A percentile compares a stretch with the other conserved stretches of the same genome.
Conservation (phyloP, 2,329 filamentous ascomycete species). For the Kalaharituber pfeilii region DNA sequence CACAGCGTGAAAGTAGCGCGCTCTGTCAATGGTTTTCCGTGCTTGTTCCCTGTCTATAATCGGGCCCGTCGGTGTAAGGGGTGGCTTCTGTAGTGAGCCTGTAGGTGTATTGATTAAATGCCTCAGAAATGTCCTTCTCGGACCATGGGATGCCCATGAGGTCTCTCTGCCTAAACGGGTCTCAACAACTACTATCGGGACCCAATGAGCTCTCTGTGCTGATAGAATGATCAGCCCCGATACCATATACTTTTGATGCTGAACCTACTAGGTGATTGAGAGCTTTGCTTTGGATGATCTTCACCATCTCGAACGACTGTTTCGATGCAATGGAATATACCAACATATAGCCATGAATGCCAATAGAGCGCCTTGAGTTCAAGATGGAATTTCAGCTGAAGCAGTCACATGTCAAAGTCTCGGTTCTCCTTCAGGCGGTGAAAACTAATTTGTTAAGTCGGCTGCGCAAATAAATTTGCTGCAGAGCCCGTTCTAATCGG, state of each 20-base stretch:
- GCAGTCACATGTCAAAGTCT: slow-evolving; percentile 6
- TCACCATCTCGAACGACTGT: slow-evolving; percentile 93
- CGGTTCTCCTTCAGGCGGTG: slow-evolving; percentile 13
- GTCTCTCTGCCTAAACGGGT: too few species aligned
- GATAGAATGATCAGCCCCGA: neutral
- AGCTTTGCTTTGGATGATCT: slow-evolving; percentile 92
- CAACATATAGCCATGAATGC: slow-evolving; percentile 96
- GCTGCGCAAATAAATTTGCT: slow-evolving; percentile 15
- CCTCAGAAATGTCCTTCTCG: too few species aligned
- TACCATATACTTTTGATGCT: slow-evolving; percentile 1
- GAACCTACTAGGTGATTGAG: slow-evolving; percentile 70
- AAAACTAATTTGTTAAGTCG: slow-evolving; percentile 13
- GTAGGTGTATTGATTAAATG: too few species aligned
- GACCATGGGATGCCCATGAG: too few species aligned
- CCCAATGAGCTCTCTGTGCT: slow-evolving; percentile 65
- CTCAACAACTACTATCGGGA: slow-evolving; percentile 84
- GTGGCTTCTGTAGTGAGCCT: too few species aligned
- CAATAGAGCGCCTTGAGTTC: slow-evolving; percentile 97
- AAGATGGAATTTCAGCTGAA: slow-evolving; percentile 53
- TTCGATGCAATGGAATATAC: slow-evolving; percentile 93
- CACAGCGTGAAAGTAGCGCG: too few species aligned
- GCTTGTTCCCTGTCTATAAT: too few species aligned
- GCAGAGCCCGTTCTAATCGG: neutral
- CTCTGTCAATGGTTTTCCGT: too few species aligned
- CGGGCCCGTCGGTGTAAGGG: too few species aligned